Base-by-base conservation (phyloP, 2,329 filamentous ascomycete genomes). In the Venturia effusa region DNA sequence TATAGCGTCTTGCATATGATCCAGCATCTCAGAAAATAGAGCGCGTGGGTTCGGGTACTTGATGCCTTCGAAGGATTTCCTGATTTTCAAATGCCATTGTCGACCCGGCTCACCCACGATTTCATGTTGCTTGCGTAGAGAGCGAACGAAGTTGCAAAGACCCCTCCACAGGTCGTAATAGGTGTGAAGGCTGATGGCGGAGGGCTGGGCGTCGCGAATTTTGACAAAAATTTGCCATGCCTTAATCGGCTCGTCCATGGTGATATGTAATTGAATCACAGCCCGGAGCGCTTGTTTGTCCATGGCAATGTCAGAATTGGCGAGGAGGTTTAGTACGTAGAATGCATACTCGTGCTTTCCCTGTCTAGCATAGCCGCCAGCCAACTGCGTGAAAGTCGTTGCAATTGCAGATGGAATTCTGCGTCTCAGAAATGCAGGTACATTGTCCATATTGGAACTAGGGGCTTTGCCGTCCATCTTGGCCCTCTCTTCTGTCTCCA, bases 141-240 rank as follows among this genome's bases (percentile, higher is more conserved):
- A 32, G 37, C 37, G 41, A 61, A 45, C 37, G 59, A 61, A 61
- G 37, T 60, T 60, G 40, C 24, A 13, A 8, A 60, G n/a, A 13
- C 61, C 61, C 19, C 37, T 55, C 61, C 61, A 63, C 4, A 63
- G 61, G 22, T 39, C 34, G 19, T n/a, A 8, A 22, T 63, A 63
- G 10, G 51, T 41, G 11, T 55, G 27, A 8, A 63, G 30, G 30
- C 39, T 59, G 10, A 59, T 27, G 15, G 30, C n/a, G n/a, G 30
- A 41, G 30, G 32, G 39, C 7, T 57, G 27, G 17, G 30, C 45
- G 27, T 37, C 40, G 30, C 45, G 34, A 34, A 57, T 45, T 11
- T 59, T 41, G 10, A 24, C 34, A 39, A 63, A 59, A 1, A 59
- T n/a, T 22, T 55, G 32, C 61, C 61, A 63, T 19, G 61, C 43